These are phyloP conservation scores for Candolleomyces efflorescens DNA, from an alignment of 768 basidiomycete genomes.

Conservation along the genomic window DNA sequence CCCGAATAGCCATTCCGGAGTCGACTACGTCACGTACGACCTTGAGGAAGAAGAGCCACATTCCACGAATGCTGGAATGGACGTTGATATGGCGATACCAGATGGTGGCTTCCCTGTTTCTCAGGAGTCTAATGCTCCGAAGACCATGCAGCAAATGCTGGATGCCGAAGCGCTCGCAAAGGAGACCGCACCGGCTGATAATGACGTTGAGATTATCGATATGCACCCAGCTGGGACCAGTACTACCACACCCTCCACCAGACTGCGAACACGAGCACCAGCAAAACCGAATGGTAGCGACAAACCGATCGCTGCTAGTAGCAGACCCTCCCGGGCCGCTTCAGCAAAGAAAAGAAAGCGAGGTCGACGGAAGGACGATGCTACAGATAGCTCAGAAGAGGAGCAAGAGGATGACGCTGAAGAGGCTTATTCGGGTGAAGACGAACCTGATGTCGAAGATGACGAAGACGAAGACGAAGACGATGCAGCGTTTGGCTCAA, in stretches of 20 bases:
- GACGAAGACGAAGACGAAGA: slow-evolving; percentile 11
- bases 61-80: background rate
- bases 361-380: slow-evolving; percentile 14
- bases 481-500: slow-evolving; percentile 5
- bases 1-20: background rate
- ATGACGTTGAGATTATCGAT: background rate
- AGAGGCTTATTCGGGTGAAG: slow-evolving; percentile 3
- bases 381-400: background rate
- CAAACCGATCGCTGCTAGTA: background rate
- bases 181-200: slow-evolving; percentile 11
- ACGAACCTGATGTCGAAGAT: slow-evolving; percentile 10
- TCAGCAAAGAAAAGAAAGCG: slow-evolving; percentile 6
- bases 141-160: slow-evolving; percentile 57
- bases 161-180: slow-evolving; percentile 7
- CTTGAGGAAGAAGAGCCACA: slow-evolving; percentile 19
- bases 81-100: background rate
- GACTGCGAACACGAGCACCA: background rate
- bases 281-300: background rate
- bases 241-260: background rate
- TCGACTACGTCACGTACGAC: slow-evolving; percentile 30
- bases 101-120: background rate
- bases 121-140: slow-evolving; percentile 26
- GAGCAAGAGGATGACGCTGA: slow-evolving; percentile 3
- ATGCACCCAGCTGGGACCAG: background rate
- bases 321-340: background rate